Base-by-base conservation (phyloP, 2,329 filamentous ascomycete species). In the Pseudogymnoascus destructans region DNA sequence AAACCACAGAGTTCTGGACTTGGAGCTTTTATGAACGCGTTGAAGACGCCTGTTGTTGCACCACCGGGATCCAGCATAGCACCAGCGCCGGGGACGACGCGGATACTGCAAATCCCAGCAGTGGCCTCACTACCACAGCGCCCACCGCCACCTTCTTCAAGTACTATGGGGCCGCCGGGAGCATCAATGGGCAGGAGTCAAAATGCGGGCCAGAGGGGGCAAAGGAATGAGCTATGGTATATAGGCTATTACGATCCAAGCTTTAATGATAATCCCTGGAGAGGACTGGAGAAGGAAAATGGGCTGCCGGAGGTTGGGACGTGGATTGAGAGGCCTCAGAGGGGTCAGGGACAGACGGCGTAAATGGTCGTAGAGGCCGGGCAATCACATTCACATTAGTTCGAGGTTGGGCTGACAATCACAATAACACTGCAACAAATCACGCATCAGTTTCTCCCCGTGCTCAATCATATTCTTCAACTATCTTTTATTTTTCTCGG, bases 191-290 rank as follows among this genome's bases (percentile, higher is more conserved):
- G 32, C 10, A 56, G 54, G 32, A 7, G 30, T 27, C 32, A 58
- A 36, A 30, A 61, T 61, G 38, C 58, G 60, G 49, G 62, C 59
- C 10, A 62, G 61, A 46, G 60, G 66, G 72, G 73, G 2, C 69
- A 75, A 35, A 70, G 69, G 56, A 74, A 75, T 61, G 70, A 73
- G 60, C 71, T 70, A 1, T 87, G 85, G 74, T 87, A 84, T 70
- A 72, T 77, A 36, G 81, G 76, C 33, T 88, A 87, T 69, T 90
- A 89, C 69, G 79, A 87, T 60, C 78, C 80, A 0, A 77, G 75
- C 59, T 87, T 84, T 61, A 81, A 88, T 64, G 77, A 84, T 67
- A 88, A 91, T 67, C 87, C 87, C 0, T 91, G 87, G 87, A 78
- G 76, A 56, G 69, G 67, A 7, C 70, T 85, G 17, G 81, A 85